Evolutionary conservation across 306 rosid genomes (phyloP).

Genomic region (Quercus gilva): DNA sequence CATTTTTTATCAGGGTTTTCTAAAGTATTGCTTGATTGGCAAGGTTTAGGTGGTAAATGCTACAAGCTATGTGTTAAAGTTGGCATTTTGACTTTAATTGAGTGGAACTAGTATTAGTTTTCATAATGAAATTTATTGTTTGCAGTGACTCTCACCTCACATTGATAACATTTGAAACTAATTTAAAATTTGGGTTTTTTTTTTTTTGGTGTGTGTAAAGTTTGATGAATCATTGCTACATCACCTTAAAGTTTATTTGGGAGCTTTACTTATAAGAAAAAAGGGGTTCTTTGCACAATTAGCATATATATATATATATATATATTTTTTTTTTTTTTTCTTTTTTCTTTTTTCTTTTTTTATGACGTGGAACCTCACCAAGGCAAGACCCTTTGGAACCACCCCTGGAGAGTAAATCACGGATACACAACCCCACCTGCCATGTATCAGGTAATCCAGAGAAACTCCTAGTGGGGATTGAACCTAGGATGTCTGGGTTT

Average conservation of each 20-base stretch:
- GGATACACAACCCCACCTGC: too few relatives aligned
- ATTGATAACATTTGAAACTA: constrained; percentile 13
- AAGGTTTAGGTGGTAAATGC: neutral
- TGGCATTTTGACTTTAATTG: neutral
- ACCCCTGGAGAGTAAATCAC: too few relatives aligned
- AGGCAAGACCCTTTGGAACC: too few relatives aligned
- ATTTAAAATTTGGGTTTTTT: neutral
- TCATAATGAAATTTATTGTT: neutral
- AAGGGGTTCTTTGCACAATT: too few relatives aligned
- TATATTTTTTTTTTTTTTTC: too few relatives aligned
- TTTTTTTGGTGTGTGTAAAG: neutral
- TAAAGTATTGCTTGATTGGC: neutral
- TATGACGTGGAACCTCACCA: too few relatives aligned
- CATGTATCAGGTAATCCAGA: too few relatives aligned
- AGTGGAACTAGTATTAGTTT: neutral
- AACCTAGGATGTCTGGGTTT: too few relatives aligned
- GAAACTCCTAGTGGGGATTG: too few relatives aligned
- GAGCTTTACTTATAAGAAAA: neutral
- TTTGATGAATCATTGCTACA: neutral
- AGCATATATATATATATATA: too few relatives aligned
- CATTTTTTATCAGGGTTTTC: constrained; percentile 15
- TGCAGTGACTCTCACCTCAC: neutral
- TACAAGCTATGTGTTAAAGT: neutral
- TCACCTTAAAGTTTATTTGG: neutral
- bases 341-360: too few relatives aligned